Evolutionary conservation across 495 filamentous ascomycete species (phyloP), one percentile per base, ranked within the genome.

Genomic region (Daldinia vernicosa): DNA sequence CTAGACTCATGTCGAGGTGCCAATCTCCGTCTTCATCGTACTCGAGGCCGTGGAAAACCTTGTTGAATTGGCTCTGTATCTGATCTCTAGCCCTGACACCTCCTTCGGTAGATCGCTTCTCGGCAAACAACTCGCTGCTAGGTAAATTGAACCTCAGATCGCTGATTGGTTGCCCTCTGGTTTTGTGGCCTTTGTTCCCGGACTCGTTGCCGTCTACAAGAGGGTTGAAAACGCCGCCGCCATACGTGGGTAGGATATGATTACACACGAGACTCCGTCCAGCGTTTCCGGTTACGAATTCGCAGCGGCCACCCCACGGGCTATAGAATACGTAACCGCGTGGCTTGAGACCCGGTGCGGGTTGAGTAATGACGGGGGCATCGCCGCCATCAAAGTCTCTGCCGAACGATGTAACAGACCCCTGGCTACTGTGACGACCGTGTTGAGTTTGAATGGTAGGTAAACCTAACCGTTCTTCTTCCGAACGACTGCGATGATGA

Each of bases 121-220:
- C 74, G 2, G 62, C 32, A 30, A 77, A 77, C 1, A 82, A 24
- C 27, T 80, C 75, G 39, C 74, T 74, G 9, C 84, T 85, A 14
- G 93, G 92, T 0, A 93, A 86, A 78, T 96, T 97, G 85, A 96
- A 97, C 35, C 94, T 88, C 60, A 97, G 80, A 79, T 97, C 94
- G 75, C 93, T 94, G 9, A 95, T 87, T 0, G 85, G 82, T n/a
- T 87, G 84, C 11, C 79, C 76, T 17, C 76, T 79, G 55, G 27
- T 74, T 67, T 43, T 72, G 30, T 67, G 72, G 55, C 54, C n/a
- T 30, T 51, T 52, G 15, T 77, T 69, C 1, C 76, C 80, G 33
- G 75, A 47, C 2, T 79, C 75, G 43, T 73, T 63, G 17, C 79
- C 79, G 37, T 81, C 73, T 2, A 81, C 80, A 6, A 81, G 70